Conservation (phyloP, 1,284 basidiomycete species). For the Marasmius sp. region DNA sequence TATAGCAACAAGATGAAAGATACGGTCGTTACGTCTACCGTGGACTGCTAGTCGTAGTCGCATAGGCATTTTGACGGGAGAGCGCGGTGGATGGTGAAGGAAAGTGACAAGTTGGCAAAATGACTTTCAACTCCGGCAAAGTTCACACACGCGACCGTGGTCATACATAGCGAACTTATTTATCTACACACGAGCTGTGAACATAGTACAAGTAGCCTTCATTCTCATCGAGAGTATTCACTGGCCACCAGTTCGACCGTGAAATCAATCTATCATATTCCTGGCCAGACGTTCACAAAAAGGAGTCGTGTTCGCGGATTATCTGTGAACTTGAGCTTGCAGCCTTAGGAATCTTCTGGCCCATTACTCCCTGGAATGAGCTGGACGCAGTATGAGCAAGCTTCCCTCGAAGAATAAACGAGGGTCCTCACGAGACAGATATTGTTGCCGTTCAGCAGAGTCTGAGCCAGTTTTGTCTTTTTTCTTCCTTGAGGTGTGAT, state of each 20-base stretch:
- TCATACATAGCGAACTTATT: no score
- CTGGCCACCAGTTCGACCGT: no score
- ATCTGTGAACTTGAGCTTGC: neutral
- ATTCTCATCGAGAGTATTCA: no score
- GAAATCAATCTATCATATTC: no score
- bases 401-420: slow-evolving; percentile 7
- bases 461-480: slow-evolving; percentile 85
- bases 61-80: slow-evolving; percentile 64
- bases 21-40: slow-evolving; percentile 75
- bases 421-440: slow-evolving; percentile 85
- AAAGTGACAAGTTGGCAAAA: neutral
- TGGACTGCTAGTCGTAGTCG: slow-evolving; percentile 87
- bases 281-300: no score
- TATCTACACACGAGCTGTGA: no score
- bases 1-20: slow-evolving; percentile 89
- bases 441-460: slow-evolving; percentile 95
- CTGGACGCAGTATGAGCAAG: slow-evolving; percentile 33
- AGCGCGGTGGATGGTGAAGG: neutral
- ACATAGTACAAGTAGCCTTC: no score
- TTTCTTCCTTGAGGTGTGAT: slow-evolving; percentile 81
- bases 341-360: slow-evolving; percentile 46
- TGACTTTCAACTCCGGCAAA: neutral
- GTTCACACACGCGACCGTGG: neutral
- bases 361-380: slow-evolving; percentile 79
- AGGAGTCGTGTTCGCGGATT: neutral